Conservation (phyloP, 176 grass and related monocot genomes). For the Raddia guianensis region DNA sequence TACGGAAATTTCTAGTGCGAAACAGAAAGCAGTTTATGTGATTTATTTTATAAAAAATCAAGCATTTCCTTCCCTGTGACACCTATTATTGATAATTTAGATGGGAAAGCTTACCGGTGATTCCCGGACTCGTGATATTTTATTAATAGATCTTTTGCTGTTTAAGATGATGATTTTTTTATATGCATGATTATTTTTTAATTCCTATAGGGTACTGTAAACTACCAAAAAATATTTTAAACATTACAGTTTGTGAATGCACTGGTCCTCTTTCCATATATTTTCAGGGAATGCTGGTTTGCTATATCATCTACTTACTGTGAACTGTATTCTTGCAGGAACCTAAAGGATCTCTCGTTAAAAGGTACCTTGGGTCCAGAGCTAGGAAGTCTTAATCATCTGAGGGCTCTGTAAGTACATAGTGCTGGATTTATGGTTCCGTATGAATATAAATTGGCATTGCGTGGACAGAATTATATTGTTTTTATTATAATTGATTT, state of each 20-base stretch:
- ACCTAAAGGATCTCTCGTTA: constrained; percentile 74
- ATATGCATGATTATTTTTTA: not conserved
- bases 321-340: constrained; percentile 57
- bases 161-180: constrained; percentile 18
- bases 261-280: not conserved
- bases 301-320: constrained; percentile 30
- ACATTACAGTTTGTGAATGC: not conserved
- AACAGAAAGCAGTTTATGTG: not conserved
- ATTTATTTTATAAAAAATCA: not conserved
- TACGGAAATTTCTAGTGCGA: not conserved
- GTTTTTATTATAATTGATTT: constrained; percentile 15
- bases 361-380: constrained; percentile 79
- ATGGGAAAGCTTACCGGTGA: not conserved
- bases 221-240: constrained; percentile 20
- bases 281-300: constrained; percentile 15
- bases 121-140: not conserved
- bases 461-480: constrained; percentile 15
- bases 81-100: constrained; percentile 21
- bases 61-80: not conserved
- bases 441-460: constrained; percentile 26
- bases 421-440: constrained; percentile 27
- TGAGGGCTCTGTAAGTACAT: constrained; percentile 89
- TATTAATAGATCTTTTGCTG: constrained; percentile 1
- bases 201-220: not conserved
- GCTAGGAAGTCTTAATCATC: constrained; percentile 65